Conservation (phyloP, 106 monocot genomes). For the Dendrobium catenatum region DNA sequence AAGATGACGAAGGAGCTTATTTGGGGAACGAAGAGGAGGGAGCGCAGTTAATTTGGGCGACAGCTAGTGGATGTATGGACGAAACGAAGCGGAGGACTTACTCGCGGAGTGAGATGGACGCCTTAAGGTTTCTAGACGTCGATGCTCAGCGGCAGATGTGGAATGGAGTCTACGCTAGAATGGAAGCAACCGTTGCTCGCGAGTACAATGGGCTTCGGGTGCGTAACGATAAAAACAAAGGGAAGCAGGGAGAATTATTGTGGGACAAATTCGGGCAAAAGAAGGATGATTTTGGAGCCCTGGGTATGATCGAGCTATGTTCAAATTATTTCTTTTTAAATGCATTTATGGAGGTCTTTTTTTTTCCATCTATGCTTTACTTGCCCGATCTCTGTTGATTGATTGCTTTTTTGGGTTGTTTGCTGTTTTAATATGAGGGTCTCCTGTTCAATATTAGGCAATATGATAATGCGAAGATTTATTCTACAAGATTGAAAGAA, state of each 20-base stretch:
- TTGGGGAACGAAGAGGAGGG: background rate
- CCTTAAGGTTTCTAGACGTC: conserved; percentile 23
- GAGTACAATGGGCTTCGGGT: conserved; percentile 34
- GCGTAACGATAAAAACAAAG: conserved; percentile 1
- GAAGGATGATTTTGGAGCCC: background rate
- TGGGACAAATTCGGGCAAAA: background rate
- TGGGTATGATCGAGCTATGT: background rate
- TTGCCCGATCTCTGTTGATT: background rate
- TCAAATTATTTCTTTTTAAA: background rate
- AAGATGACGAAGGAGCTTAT: background rate
- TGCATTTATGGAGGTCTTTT: background rate
- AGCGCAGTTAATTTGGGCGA: background rate
- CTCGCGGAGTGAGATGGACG: conserved; percentile 38
- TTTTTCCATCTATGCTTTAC: background rate
- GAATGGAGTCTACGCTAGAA: conserved; percentile 28
- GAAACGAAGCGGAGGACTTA: conserved; percentile 15
- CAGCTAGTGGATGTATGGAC: background rate
- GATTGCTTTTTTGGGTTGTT: background rate
- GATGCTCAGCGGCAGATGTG: conserved; percentile 32
- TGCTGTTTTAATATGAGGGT: background rate
- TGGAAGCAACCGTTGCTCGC: conserved; percentile 12
- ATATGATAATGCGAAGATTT: background rate
- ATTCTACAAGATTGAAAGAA: background rate
- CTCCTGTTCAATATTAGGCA: background rate
- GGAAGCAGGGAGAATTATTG: background rate